A percentile compares a stretch with the other conserved stretches of the same genome.
phyloP scores from a whole-genome alignment of 75 land plant genomes.

The Selaginella moellendorffii region DNA sequence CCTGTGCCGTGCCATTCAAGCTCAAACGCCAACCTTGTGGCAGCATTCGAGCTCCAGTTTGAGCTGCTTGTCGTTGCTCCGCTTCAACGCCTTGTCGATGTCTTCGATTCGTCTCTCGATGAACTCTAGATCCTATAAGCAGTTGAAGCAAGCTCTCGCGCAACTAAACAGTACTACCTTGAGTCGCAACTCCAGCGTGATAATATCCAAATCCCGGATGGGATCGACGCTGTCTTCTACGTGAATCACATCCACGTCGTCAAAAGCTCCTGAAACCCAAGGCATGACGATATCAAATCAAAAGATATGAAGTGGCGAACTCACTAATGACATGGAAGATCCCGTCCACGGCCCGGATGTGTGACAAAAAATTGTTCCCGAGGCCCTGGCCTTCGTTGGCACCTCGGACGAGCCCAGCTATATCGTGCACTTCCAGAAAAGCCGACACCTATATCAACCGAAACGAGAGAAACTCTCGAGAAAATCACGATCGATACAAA shows the following conservation, averaged over 20 bases:
- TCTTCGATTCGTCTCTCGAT: conserved; percentile 80
- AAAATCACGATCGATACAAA: too few relatives aligned
- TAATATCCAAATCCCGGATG: conserved; percentile 84
- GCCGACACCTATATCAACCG: conserved; percentile 62
- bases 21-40: conserved; percentile 28
- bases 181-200: conserved; percentile 63
- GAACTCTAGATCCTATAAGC: conserved; percentile 79
- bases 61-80: conserved; percentile 92
- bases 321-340: conserved; percentile 96
- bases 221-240: conserved; percentile 95
- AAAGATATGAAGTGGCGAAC: conserved; percentile 10
- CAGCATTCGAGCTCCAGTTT: conserved; percentile 82
- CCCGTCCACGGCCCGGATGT: conserved; percentile 98
- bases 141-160: not conserved
- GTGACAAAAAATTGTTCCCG: conserved; percentile 91
- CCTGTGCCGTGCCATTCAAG: not conserved
- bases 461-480: too few relatives aligned
- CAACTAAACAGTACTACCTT: conserved; percentile 39
- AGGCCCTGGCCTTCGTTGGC: conserved; percentile 94
- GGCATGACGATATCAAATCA: not conserved
- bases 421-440: conserved; percentile 91
- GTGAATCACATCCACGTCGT: conserved; percentile 91
- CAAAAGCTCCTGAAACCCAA: conserved; percentile 72
- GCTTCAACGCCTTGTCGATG: conserved; percentile 90
- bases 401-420: conserved; percentile 95